These are phyloP conservation scores for Crithidia mellificae DNA, from an alignment of 208 protist genomes.

Conservation along the genomic window DNA sequence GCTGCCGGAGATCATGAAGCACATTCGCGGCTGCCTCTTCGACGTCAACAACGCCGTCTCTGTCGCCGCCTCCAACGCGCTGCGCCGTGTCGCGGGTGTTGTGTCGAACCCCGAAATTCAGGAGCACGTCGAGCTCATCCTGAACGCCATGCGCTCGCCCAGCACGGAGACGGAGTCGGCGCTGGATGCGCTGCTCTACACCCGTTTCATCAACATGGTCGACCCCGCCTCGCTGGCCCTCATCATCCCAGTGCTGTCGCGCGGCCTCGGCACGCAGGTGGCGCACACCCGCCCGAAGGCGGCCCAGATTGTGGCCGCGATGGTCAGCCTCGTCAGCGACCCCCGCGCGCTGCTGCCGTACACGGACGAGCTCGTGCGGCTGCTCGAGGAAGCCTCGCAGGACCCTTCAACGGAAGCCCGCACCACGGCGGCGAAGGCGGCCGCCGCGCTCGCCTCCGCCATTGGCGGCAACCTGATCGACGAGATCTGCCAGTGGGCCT, in stretches of 20 bases:
- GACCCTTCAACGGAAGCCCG: conserved; percentile 87
- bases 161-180: conserved; percentile 88
- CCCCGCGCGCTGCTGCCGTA: conserved; percentile 85
- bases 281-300: conserved; percentile 83
- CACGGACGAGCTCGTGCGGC: conserved; percentile 75
- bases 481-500: conserved; percentile 81
- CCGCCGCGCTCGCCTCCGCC: conserved; percentile 71
- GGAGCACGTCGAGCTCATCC: conserved; percentile 88
- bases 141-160: conserved; percentile 86
- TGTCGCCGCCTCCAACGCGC: conserved; percentile 74
- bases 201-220: conserved; percentile 91
- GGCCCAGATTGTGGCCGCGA: conserved; percentile 90
- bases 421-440: conserved; percentile 87
- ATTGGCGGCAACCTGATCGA: conserved; percentile 73
- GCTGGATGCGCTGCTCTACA: conserved; percentile 93
- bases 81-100: conserved; percentile 89
- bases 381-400: conserved; percentile 84
- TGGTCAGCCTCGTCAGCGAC: conserved; percentile 88
- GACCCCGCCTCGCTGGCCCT: conserved; percentile 93
- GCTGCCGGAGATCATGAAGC: conserved; percentile 90
- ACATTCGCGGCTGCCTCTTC: conserved; percentile 84
- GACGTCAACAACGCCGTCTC: conserved; percentile 90
- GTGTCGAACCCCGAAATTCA: conserved; percentile 92
- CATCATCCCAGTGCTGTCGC: conserved; percentile 87
- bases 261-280: conserved; percentile 78